phyloP scores from a whole-genome alignment of 2,329 filamentous ascomycete genomes.

The Aspergillus sp. region DNA sequence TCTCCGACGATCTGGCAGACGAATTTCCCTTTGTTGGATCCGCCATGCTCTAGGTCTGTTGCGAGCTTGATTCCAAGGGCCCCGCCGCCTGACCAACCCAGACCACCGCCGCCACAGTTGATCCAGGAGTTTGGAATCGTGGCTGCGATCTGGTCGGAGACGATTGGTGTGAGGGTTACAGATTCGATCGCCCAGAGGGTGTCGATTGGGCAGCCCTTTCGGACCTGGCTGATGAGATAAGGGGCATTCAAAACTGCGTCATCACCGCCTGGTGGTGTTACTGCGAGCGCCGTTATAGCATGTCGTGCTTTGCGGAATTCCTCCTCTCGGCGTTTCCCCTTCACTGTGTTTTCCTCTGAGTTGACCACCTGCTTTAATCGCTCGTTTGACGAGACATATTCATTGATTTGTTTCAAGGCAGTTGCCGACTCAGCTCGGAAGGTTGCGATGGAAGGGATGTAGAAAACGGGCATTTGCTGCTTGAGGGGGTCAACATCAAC shows the following conservation, averaged over 20 bases:
- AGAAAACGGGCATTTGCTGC: conserved; percentile 72
- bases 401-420: conserved; percentile 68
- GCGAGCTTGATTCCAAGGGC: conserved; percentile 77
- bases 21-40: conserved; percentile 55
- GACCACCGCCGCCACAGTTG: conserved; percentile 77
- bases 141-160: conserved; percentile 70
- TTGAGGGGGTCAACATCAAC: conserved; percentile 68
- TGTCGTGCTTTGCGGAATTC: conserved; percentile 57
- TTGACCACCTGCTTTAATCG: conserved; percentile 45
- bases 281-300: conserved; percentile 55
- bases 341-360: conserved; percentile 42
- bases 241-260: conserved; percentile 64
- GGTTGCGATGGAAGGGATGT: conserved; percentile 64
- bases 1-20: conserved; percentile 67
- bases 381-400: conserved; percentile 55
- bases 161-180: conserved; percentile 68
- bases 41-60: conserved; percentile 52
- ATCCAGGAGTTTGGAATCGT: conserved; percentile 72
- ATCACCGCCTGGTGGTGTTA: conserved; percentile 52
- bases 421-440: conserved; percentile 67
- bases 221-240: conserved; percentile 59
- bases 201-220: conserved; percentile 58
- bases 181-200: conserved; percentile 78
- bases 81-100: conserved; percentile 77
- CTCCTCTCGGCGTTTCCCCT: conserved; percentile 57